Evolutionary conservation across 148 eudicot genomes (phyloP), one percentile per base, ranked within the genome.

Genomic region (Cornus suecica): DNA sequence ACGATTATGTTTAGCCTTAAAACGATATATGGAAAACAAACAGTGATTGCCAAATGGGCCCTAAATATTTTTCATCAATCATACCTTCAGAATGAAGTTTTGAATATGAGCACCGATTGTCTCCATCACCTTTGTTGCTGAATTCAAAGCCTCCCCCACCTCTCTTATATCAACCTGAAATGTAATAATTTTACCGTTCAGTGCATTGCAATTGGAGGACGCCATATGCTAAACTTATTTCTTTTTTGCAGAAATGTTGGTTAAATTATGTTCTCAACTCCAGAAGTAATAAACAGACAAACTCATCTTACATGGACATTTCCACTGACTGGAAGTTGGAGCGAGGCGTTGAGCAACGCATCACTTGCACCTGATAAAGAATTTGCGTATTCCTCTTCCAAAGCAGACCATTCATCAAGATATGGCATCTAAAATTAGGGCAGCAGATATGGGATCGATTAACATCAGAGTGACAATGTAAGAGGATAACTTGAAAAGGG

Each of bases 351-450:
- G 68, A 77, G 72, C 78, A 94, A 84, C 42, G 94, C 87, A 54
- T 84, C 77, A 65, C 79, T 79, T 34, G 81, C 77, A 26, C 78
- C 97, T 68, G 81, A 72, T 76, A 90, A 78, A 24, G 92, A 88
- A 56, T 80, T 66, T 51, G 92, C 77, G 78, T 86, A 89, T 18
- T 82, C 91, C 66, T 80, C 90, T 79, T 94, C 93, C 75, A 90
- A 37, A 76, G 80, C 74, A 73, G 90, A 81, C 98, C 98, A 94
- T 78, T 86, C 87, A 26, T 90, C 93, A 76, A 94, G 84, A 74
- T 42, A 67, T 24, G 92, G 91, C 81, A 91, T 78, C 98, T 93
- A 80, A 78, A 66, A 61, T 51, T 61, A 77, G 61, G 23, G 31
- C 26, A 63, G 24, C 15, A 8, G 54, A 67, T 31, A 15, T 32